Percentiles rank a stretch among this genome's conserved stretches.
Evolutionary conservation across 2,329 filamentous ascomycete species (phyloP).

Genomic region (Truncatella angustata): DNA sequence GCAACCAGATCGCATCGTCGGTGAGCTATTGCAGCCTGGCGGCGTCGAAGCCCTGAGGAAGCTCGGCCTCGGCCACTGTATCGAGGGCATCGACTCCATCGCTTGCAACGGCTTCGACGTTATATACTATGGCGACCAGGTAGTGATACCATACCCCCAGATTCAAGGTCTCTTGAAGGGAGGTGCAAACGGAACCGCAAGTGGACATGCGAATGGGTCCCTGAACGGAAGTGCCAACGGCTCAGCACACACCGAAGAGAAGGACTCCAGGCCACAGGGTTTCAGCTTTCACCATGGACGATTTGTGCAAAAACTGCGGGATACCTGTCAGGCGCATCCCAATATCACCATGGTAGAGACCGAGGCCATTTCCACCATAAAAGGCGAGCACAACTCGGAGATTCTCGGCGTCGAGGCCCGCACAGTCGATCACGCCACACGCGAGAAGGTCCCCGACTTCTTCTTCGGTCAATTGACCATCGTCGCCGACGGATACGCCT

Average conservation of each 20-base stretch:
- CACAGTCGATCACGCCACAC: slow-evolving; percentile 58
- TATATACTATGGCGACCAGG: slow-evolving; percentile 72
- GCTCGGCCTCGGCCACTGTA: slow-evolving; percentile 75
- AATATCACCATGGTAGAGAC: slow-evolving; percentile 93
- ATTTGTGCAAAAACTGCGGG: slow-evolving; percentile 81
- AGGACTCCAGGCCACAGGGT: slow-evolving; percentile 59
- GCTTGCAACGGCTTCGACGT: slow-evolving; percentile 84
- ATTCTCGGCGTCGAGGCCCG: slow-evolving; percentile 80
- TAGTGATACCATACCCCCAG: slow-evolving; percentile 76
- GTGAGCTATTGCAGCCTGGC: slow-evolving; percentile 91
- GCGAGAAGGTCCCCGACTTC: slow-evolving; percentile 61
- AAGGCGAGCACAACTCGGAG: slow-evolving; percentile 64
- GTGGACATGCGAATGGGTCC: slow-evolving; percentile 12
- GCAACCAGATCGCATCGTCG: slow-evolving; percentile 93
- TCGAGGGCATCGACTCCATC: slow-evolving; percentile 87
- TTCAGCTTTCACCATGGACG: slow-evolving; percentile 90
- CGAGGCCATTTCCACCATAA: slow-evolving; percentile 74
- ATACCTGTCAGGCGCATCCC: slow-evolving; percentile 68
- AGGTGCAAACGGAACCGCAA: slow-evolving; percentile 7
- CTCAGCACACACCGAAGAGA: slow-evolving; percentile 24
- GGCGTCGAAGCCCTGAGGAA: slow-evolving; percentile 78
- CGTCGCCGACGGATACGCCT: slow-evolving; percentile 87
- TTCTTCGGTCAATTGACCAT: slow-evolving; percentile 91
- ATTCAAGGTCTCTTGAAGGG: slow-evolving; percentile 27
- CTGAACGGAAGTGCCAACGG: slow-evolving; percentile 24